phyloP scores from a whole-genome alignment of 208 protist species.

The Leptomonas seymouri region DNA sequence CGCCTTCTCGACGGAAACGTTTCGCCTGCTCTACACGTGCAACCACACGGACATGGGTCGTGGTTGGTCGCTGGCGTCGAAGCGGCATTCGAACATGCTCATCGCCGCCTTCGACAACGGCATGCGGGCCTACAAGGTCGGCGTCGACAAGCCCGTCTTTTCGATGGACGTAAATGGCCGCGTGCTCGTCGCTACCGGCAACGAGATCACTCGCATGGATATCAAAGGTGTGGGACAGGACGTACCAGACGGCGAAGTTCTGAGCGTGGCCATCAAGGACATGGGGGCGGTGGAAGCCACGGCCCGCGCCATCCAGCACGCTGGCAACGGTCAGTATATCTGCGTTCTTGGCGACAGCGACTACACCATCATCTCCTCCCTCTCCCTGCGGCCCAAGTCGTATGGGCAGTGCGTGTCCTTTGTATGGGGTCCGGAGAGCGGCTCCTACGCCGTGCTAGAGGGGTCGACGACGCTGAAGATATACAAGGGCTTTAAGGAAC shows the following conservation, averaged over 20 bases:
- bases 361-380: constrained; percentile 98
- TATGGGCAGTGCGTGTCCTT: constrained; percentile 98
- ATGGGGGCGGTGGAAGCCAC: constrained; percentile 95
- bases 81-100: constrained; percentile 79
- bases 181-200: constrained; percentile 94
- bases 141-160: constrained; percentile 95
- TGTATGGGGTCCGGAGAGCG: constrained; percentile 92
- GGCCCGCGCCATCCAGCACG: constrained; percentile 92
- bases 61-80: constrained; percentile 92
- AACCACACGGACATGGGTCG: constrained; percentile 96
- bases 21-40: constrained; percentile 94
- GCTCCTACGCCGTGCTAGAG: constrained; percentile 95
- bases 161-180: constrained; percentile 98
- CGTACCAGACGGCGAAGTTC: constrained; percentile 67
- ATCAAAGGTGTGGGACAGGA: constrained; percentile 74
- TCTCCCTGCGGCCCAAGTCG: constrained; percentile 95
- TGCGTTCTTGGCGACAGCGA: constrained; percentile 96
- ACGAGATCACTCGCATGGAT: constrained; percentile 94
- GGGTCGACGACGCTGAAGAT: constrained; percentile 89
- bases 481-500: constrained; percentile 96
- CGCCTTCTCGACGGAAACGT: constrained; percentile 96
- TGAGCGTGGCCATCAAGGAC: constrained; percentile 92
- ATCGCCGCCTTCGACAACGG: constrained; percentile 95
- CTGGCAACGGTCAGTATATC: constrained; percentile 95
- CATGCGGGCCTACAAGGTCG: constrained; percentile 86